Evolutionary conservation across 2,329 filamentous ascomycete genomes (phyloP), one percentile per base, ranked within the genome.

Genomic region (Chaetomiaceae sp.): DNA sequence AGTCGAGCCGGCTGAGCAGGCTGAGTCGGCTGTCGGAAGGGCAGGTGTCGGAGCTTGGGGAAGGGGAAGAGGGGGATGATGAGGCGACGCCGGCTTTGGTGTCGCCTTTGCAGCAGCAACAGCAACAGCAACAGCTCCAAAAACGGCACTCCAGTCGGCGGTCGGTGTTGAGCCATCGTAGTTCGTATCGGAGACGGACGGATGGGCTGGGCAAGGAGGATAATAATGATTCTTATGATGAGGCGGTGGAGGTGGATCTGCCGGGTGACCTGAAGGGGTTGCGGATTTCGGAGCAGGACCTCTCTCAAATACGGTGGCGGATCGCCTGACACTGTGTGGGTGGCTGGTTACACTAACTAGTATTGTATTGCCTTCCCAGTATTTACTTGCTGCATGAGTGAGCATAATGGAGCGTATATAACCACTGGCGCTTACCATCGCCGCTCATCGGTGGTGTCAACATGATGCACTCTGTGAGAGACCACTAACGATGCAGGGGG

Each of bases 161-260:
- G 43, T 55, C 50, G 27, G 48, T 51, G 36, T 20, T 37, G 14
- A 54, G 47, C 16, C 42, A 36, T 9, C 5, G 30, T 4, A 13
- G 36, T 7, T 51, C 48, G 32, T 51, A 44, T 18, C 40, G 36
- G 36, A 18, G 40, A 14, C 3, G n/a, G n/a, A 16, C 21, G n/a
- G 9, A 25, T 44, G 10, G 30, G 9, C 10, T n/a, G 25, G n/a
- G 18, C 8, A 29, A 32, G 4, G 29, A 40, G 11, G 25, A 34
- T 2, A 33, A 21, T 18, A 55, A 55, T 13, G 57, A 59, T n/a
- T 58, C 45, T 30, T 58, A 53, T 47, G 59, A 62, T 33, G 50
- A 53, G 16, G 57, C 54, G 11, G 54, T 64, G 6, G 59, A 62
- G 41, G 58, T 61, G 14, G 58, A 58, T 10, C 41, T 63, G 38